Evolutionary conservation across 2,329 filamentous ascomycete species (phyloP), one percentile per base, ranked within the genome.

Genomic region (Herpotrichia juniperi): DNA sequence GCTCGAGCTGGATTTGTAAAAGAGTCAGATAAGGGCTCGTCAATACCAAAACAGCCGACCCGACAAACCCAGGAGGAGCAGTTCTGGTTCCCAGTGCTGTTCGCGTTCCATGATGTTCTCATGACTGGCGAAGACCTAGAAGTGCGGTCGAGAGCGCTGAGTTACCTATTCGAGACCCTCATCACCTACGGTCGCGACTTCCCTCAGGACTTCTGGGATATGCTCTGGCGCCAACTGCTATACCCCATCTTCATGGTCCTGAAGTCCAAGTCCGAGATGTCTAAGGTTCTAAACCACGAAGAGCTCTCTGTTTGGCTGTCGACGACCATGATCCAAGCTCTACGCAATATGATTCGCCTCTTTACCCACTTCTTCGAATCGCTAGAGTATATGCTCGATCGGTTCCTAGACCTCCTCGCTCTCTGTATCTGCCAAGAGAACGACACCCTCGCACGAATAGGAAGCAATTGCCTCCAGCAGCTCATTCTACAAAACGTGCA

Each of bases 101-200:
- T 99, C 69, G 93, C 96, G 2, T 99, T 99, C 80, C 94, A 99
- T 71, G 94, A 99, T 72, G 93, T 99, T 19, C 79, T 99, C 42
- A 99, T 99, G 94, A 99, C 94, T 1, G 94, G 96, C 2, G 96
- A 99, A 74, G 94, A 99, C 71, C 82, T 99, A 16, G 94, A 99
- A 75, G 94, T 97, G 34, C 88, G 94, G 52, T 97, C 84, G 56
- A 76, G 84, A 63, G 94, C 96, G 2, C 81, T 99, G 34, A 96
- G 93, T 63, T 99, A 97, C 74, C 91, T 99, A 56, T 99, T 99
- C 65, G 93, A 97, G 53, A 92, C 92, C 0, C 81, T 99, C 6
- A 87, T 96, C 52, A 87, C 86, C 57, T 94, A 97, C 63, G 94
- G 96, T 30, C 90, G 91, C 16, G 90, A 91, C 61, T 99, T 97